These are phyloP conservation scores for Annulohypoxylon maeteangense DNA, from an alignment of 495 filamentous ascomycete species.

Conservation along the genomic window DNA sequence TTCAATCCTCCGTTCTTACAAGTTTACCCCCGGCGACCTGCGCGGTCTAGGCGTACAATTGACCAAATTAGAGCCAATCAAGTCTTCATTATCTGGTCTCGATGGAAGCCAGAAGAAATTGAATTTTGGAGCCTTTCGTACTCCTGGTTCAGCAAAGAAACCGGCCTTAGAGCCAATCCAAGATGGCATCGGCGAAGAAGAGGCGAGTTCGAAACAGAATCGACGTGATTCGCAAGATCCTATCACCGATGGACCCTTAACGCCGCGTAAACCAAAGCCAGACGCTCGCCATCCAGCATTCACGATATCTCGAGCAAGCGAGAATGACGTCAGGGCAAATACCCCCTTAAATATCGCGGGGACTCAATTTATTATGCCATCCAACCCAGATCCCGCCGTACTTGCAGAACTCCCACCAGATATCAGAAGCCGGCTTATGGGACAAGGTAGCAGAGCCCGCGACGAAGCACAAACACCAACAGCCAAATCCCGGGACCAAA, in stretches of 20 bases:
- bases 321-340: slow-evolving; percentile 66
- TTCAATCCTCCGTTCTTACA: slow-evolving; percentile 81
- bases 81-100: slow-evolving; percentile 52
- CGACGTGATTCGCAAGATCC: slow-evolving; percentile 52
- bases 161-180: slow-evolving; percentile 41
- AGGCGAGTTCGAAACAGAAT: slow-evolving; percentile 59
- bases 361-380: slow-evolving; percentile 89
- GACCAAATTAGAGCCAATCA: slow-evolving; percentile 87
- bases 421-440: slow-evolving; percentile 77
- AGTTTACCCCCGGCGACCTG: slow-evolving; percentile 88
- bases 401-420: slow-evolving; percentile 81
- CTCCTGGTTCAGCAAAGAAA: slow-evolving; percentile 45
- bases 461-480: slow-evolving; percentile 31
- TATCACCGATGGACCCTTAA: slow-evolving; percentile 61
- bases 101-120: slow-evolving; percentile 74
- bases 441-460: slow-evolving; percentile 47
- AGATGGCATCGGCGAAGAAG: slow-evolving; percentile 21
- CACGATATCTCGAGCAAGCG: slow-evolving; percentile 62
- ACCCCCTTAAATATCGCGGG: slow-evolving; percentile 80
- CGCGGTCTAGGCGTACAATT: slow-evolving; percentile 90
- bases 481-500: slow-evolving; percentile 50
- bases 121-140: slow-evolving; percentile 45
- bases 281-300: slow-evolving; percentile 61
- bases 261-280: slow-evolving; percentile 70
- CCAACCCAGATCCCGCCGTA: slow-evolving; percentile 77